These are phyloP conservation scores for Hydrangea macrophylla DNA, from an alignment of 148 eudicot genomes.

Conservation along the genomic window DNA sequence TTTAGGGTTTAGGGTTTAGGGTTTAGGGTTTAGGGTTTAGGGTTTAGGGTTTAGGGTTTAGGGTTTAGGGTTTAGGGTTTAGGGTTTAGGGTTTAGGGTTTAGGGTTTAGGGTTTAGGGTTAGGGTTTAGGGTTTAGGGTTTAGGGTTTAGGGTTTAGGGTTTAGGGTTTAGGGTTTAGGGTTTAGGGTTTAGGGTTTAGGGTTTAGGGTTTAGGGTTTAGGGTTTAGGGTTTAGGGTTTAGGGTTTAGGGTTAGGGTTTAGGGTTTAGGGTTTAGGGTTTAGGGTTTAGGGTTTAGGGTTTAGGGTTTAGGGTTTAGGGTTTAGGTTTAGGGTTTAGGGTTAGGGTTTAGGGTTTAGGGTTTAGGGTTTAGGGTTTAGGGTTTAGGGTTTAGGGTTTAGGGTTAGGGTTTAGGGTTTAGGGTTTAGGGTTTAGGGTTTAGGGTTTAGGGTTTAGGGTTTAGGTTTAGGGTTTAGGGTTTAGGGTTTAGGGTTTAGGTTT, in stretches of 20 bases:
- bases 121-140: constrained; percentile 10
- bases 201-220: constrained; percentile 7
- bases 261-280: constrained; percentile 13
- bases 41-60: constrained; percentile 8
- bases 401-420: constrained; percentile 18
- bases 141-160: constrained; percentile 13
- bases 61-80: constrained; percentile 9
- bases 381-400: constrained; percentile 23
- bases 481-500: constrained; percentile 19
- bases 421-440: constrained; percentile 26
- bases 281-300: constrained; percentile 10
- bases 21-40: background rate
- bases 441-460: constrained; percentile 20
- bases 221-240: background rate
- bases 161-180: constrained; percentile 16
- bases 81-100: constrained; percentile 6
- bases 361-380: constrained; percentile 17
- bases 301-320: constrained; percentile 21
- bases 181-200: constrained; percentile 16
- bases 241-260: constrained; percentile 6
- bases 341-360: constrained; percentile 15
- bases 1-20: background rate
- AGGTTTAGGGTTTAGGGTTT: constrained; percentile 16
- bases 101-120: background rate
- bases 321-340: constrained; percentile 2